A percentile compares a stretch with the other conserved stretches of the same genome.
These are phyloP conservation scores for Cucumis melo DNA, from an alignment of 306 rosid genomes.

Conservation along the genomic window DNA sequence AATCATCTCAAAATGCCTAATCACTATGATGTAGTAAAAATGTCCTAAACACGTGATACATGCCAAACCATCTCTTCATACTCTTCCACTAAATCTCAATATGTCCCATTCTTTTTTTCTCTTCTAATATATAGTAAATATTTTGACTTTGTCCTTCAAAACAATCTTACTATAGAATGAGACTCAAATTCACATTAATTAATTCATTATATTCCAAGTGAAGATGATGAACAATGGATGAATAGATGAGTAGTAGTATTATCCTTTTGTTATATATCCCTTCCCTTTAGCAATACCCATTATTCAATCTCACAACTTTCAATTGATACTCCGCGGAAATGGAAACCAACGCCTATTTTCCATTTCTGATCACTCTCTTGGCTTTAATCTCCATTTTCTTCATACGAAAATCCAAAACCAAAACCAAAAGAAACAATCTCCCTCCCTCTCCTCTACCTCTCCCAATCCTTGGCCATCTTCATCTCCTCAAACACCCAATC, in stretches of 20 bases:
- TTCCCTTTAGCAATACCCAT: not conserved
- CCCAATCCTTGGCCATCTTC: constrained; percentile 25
- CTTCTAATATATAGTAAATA: too few species aligned
- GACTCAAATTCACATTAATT: too few species aligned
- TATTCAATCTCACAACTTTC: not conserved
- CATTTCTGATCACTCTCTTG: not conserved
- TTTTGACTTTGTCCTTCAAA: too few species aligned
- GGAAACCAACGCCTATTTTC: not conserved
- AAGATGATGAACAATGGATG: too few species aligned
- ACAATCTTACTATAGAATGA: too few species aligned
- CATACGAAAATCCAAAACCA: not conserved
- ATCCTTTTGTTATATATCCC: not conserved
- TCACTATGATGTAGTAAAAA: too few species aligned
- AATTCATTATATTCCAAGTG: too few species aligned
- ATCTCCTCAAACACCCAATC: constrained; percentile 18
- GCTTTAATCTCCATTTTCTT: not conserved
- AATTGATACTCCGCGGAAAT: not conserved
- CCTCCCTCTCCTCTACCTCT: constrained; percentile 19
- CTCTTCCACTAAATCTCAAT: not conserved
- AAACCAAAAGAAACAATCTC: not conserved
- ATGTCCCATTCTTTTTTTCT: too few species aligned
- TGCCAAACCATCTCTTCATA: not conserved
- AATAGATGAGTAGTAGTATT: too few species aligned
- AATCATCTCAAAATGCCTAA: too few species aligned
- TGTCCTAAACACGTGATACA: not conserved